A percentile compares a stretch with the other conserved stretches of the same genome.
Conservation (phyloP, 257 asterid species). For the Nicotiana noctiflora region DNA sequence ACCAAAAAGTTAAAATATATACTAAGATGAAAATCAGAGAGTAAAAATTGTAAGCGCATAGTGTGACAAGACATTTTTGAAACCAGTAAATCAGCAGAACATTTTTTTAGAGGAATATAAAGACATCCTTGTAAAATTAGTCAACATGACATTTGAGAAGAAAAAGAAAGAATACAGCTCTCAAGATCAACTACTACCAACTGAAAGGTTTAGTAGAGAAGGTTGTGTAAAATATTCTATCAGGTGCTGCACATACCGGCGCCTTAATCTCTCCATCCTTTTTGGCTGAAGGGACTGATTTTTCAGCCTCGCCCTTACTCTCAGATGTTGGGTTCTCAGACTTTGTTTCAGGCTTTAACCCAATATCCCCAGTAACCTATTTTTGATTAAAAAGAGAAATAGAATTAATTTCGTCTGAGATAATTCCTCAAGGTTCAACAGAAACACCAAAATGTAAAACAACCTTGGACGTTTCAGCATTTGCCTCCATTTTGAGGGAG, state of each 20-base stretch:
- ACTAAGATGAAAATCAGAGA: neutral
- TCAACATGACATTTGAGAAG: neutral
- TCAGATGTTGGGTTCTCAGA: constrained; percentile 41
- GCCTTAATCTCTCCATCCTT: constrained; percentile 63
- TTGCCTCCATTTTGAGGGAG: constrained; percentile 64
- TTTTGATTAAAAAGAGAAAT: constrained; percentile 15
- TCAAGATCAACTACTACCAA: neutral
- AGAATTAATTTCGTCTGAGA: neutral
- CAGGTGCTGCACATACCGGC: constrained; percentile 39
- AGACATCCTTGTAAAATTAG: neutral
- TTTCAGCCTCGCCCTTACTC: constrained; percentile 55
- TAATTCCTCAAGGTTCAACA: neutral
- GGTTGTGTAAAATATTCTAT: neutral
- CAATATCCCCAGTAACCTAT: constrained; percentile 36
- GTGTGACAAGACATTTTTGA: neutral
- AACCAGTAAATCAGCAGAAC: neutral
- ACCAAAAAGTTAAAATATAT: neutral
- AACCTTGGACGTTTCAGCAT: constrained; percentile 71
- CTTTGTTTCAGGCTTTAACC: constrained; percentile 46
- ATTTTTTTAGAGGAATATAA: neutral
- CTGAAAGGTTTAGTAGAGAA: neutral
- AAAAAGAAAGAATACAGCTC: neutral
- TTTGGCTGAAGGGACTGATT: constrained; percentile 39
- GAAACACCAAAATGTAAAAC: constrained; percentile 12
- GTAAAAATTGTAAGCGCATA: neutral